phyloP scores from a whole-genome alignment of 768 basidiomycete genomes.

The Tulasnella sp. region DNA sequence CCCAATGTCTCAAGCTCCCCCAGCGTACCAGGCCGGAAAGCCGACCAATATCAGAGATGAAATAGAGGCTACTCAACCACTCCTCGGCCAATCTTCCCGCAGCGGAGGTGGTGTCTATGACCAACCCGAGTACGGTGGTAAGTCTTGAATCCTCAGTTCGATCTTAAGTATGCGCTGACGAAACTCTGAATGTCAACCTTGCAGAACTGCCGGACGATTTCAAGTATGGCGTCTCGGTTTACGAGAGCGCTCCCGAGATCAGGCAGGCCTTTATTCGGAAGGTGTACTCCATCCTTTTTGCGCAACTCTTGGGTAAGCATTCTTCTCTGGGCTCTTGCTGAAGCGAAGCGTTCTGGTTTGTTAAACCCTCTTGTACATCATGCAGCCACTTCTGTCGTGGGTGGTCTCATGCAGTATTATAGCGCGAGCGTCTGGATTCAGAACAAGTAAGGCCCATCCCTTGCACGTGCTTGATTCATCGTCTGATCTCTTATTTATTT shows the following conservation, averaged over 20 bases:
- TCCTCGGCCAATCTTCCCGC: constrained; percentile 30
- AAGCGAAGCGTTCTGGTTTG: neutral
- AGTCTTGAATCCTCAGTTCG: neutral
- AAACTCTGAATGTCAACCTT: neutral
- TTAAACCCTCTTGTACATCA: constrained; percentile 38
- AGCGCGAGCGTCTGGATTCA: constrained; percentile 70
- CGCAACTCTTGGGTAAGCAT: constrained; percentile 56
- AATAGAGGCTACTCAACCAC: constrained; percentile 8
- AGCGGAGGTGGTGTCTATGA: constrained; percentile 30
- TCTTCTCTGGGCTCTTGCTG: neutral
- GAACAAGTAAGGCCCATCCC: constrained; percentile 56
- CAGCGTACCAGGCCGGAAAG: neutral
- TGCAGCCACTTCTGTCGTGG: constrained; percentile 79
- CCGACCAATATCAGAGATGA: constrained; percentile 11
- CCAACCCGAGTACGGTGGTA: constrained; percentile 25
- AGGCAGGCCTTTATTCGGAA: constrained; percentile 85
- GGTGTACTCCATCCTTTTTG: constrained; percentile 80
- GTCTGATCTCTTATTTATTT: constrained; percentile 15
- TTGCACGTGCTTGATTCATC: constrained; percentile 24
- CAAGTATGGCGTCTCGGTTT: constrained; percentile 87
- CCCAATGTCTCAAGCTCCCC: constrained; percentile 10
- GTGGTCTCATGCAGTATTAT: constrained; percentile 70
- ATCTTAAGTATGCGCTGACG: neutral
- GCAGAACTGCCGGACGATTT: constrained; percentile 87
- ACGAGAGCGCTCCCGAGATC: constrained; percentile 76